Evolutionary conservation across 768 basidiomycete genomes (phyloP).

Genomic region (Russula sp.): DNA sequence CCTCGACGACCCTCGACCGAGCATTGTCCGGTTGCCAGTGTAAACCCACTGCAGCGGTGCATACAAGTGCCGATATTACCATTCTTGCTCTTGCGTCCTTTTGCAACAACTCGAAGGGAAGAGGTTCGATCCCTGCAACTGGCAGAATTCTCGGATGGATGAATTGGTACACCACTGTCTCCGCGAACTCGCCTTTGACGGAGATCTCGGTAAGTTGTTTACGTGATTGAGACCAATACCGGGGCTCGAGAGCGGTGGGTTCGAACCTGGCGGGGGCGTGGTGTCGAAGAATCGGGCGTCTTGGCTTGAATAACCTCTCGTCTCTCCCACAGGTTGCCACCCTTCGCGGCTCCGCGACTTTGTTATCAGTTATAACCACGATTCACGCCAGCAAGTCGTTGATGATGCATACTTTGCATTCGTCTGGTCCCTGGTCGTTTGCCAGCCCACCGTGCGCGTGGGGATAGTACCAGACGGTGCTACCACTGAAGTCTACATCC

Average conservation of each 20-base stretch:
- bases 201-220: constrained; percentile 68
- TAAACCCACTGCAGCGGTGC: not conserved
- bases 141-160: constrained; percentile 47
- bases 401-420: constrained; percentile 76
- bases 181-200: constrained; percentile 84
- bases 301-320: constrained; percentile 10
- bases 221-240: constrained; percentile 11
- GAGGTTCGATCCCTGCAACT: constrained; percentile 9
- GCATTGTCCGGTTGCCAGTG: not conserved
- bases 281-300: not conserved
- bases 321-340: constrained; percentile 51
- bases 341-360: constrained; percentile 66
- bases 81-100: too few relatives aligned
- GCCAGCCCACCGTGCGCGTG: constrained; percentile 68
- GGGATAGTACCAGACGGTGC: constrained; percentile 59
- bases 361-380: constrained; percentile 55
- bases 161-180: constrained; percentile 79
- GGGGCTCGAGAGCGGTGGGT: constrained; percentile 10
- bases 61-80: not conserved
- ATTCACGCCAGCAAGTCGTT: constrained; percentile 41
- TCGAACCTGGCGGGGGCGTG: constrained; percentile 15
- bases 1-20: not conserved
- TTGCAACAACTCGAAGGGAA: too few relatives aligned
- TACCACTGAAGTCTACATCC: constrained; percentile 66
- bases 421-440: constrained; percentile 73